Evolutionary conservation across 1,139 yeast species (phyloP), one percentile per base, ranked within the genome.

Genomic region (Trichomonascaceae sp.): DNA sequence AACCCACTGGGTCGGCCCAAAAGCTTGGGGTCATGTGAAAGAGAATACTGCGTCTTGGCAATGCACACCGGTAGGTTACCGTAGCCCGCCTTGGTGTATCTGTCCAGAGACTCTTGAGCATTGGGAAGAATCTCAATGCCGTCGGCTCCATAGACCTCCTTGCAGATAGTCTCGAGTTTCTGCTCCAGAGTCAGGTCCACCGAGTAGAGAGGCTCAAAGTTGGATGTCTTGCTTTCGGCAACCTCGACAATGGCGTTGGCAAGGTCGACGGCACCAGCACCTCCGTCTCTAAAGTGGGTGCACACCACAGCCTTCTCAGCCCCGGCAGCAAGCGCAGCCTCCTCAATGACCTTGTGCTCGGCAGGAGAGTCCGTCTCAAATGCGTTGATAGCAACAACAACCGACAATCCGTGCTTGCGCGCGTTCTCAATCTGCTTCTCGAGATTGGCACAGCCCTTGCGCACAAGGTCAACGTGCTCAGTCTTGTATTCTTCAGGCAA

Each of bases 251-350:
- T 92, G 41, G 93, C 94, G 42, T 77, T 53, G 37, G 97, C 97
- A 45, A 89, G 72, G 38, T 71, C 78, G 44, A 82, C 71, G 8
- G 98, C 97, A 51, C 98, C 98, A 45, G 66, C 64, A 48, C 98
- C 98, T 64, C 98, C 98, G 64, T 82, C 82, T 61, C 81, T 96
- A 97, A 97, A 89, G 62, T 89, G 98, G 69, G 82, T 82, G 28
- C 95, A 79, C 27, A 82, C 87, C 51, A 89, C 79, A 20, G 97
- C 97, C 54, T 82, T 96, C 40, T 65, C 64, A 28, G 98, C 98
- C 52, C 98, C 98, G n/a, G 94, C 94, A 57, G 73, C 74, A 48
- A 85, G 54, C 11, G 97, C 76, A 48, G 77, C 92, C 56, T 79
- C 77, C 50, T 73, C 79, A 51, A 89, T 85, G 31, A 80, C 74